Evolutionary conservation across 2,329 filamentous ascomycete genomes (phyloP), one percentile per base, ranked within the genome.

Genomic region (Cordyceps cicadae): DNA sequence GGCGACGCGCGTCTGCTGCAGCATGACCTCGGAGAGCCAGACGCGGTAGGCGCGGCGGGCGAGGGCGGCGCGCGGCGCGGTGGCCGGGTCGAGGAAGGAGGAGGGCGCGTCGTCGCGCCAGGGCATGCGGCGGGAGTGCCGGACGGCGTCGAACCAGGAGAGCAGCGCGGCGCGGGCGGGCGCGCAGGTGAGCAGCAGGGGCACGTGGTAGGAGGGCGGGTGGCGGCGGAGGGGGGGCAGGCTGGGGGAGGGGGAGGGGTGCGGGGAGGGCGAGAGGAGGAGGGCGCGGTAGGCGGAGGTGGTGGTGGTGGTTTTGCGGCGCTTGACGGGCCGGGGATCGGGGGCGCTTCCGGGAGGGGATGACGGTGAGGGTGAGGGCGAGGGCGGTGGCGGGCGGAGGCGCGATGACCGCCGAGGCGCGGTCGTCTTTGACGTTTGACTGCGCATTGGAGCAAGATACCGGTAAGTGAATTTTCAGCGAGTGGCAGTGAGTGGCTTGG

Each of bases 1-100:
- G 2, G 81, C 77, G 4, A 87, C 84, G 32, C 84, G 81, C 2
- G 84, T 87, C 71, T 87, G 84, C 69, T 87, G 84, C 12, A 87
- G 76, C 84, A 87, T 87, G 65, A 86, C 81, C 72, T 87, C 84
- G 67, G 80, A 84, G 67, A 87, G 85, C 82, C 84, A 87, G 52
- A 87, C 84, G 68, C 86, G 79, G 71, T 87, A 87, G 2, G 84
- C 84, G 53, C 84, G 79, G 34, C 73, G 77, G 62, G 80, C 78
- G 12, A 86, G 73, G 3, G 69, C 70, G n/a, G 62, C 52, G 34
- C 75, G 75, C 5, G 6, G 11, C 5, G 32, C 32, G 32, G 32
- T 9, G 32, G 32, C 5, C 3, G 32, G 6, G 26, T 3, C 26
- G 26, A 6, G 6, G 26, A 6, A 3, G 26, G 26, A 29, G 26